Base-by-base conservation (phyloP, 805 yeast species). In the Clavispora asparagi region DNA sequence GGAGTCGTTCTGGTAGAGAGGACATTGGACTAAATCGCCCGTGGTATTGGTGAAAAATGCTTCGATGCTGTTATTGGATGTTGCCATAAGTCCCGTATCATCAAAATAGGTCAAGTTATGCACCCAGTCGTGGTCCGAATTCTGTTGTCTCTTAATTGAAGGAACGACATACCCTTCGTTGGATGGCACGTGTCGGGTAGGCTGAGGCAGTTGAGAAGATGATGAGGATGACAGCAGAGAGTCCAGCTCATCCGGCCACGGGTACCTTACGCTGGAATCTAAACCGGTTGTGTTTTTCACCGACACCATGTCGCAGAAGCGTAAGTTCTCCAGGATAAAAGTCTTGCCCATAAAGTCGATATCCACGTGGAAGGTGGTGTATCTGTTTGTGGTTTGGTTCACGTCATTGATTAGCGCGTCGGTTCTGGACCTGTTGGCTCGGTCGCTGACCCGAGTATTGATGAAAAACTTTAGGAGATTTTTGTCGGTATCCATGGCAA, bases 361-460 rank as follows among this genome's bases (percentile, higher is more conserved):
- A 32, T 65, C 63, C 11, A 75, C 73, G 44, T 75, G 78, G 38
- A 78, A 57, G 1, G 81, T 75, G 9, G 82, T 76, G 55, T 60
- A 77, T 50, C 61, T 67, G 57, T 77, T 76, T 1, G 81, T 71
- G 3, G 70, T 59, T 1, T 51, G 10, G 52, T 78, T 70, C 29
- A 76, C 75, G 49, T 78, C 82, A 12, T 63, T 52, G 9, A 77
- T 69, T 4, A 62, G 44, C 13, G 56, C 56, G 8, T 44, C 41
- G 1, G 45, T 44, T 9, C 48, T 17, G 4, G 50, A 30, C 9
- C 26, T 16, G 41, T 51, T 42, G 7, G 10, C 4, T 8, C 23
- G 31, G 29, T 50, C 43, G 6, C 41, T 19, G 12, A 68, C 68
- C 52, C 61, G 53, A 30, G 72, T 48, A 53, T 68, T 70, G 41